These are phyloP conservation scores for Stramenopiles sp. DNA, from an alignment of 352 stramenopile genomes.

Conservation along the genomic window DNA sequence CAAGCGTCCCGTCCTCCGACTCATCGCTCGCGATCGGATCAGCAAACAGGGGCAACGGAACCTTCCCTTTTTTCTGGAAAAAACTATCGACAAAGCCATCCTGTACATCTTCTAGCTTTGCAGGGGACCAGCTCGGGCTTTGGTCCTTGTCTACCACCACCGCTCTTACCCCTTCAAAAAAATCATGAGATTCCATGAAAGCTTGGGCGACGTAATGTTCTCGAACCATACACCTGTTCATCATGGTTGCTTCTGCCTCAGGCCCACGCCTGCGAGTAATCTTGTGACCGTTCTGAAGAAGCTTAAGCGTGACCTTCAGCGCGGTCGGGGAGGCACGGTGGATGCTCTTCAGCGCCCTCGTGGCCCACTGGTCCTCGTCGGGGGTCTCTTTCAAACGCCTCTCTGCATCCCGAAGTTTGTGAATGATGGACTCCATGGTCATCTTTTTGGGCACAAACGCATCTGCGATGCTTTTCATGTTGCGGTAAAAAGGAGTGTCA, in stretches of 20 bases:
- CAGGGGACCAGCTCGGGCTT: conserved; percentile 58
- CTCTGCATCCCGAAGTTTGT: background rate
- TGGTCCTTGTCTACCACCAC: conserved; percentile 74
- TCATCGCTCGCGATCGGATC: too few relatives aligned
- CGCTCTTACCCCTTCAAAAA: conserved; percentile 86
- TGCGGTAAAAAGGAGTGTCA: too few relatives aligned
- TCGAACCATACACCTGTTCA: conserved; percentile 26
- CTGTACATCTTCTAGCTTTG: conserved; percentile 36
- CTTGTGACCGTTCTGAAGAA: conserved; percentile 59
- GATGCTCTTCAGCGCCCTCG: conserved; percentile 51
- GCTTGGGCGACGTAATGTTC: conserved; percentile 40
- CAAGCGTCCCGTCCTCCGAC: too few relatives aligned
- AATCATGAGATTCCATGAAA: conserved; percentile 70
- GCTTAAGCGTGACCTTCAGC: conserved; percentile 76
- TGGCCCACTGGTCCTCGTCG: conserved; percentile 47
- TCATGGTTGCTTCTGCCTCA: conserved; percentile 70
- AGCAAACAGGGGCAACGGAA: too few relatives aligned
- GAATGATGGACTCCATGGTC: background rate
- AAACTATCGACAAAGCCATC: conserved; percentile 44
- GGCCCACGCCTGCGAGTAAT: too few relatives aligned
- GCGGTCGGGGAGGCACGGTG: conserved; percentile 70
- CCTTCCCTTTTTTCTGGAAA: too few relatives aligned
- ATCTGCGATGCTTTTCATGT: background rate
- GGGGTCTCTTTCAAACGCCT: conserved; percentile 38
- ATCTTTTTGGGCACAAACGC: background rate